Base-by-base conservation (phyloP, 2,329 filamentous ascomycete genomes). In the Fusarium goolgardi region DNA sequence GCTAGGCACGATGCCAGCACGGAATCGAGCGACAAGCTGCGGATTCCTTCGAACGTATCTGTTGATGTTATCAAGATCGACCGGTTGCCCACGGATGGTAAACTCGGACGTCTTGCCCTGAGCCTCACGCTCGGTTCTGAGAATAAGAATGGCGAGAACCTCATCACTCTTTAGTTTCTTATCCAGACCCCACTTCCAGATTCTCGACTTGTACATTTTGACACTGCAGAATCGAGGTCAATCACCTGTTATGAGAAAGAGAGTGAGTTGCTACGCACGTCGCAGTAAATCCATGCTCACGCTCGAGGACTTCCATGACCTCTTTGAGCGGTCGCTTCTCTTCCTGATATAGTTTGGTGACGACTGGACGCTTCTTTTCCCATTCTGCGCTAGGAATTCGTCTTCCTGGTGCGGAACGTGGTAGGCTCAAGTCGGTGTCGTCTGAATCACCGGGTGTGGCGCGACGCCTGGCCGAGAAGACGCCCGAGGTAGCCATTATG, bases 181-280 rank as follows among this genome's bases (percentile, higher is more conserved):
- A 52, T 80, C 78, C 41, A 81, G 75, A 7, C 78, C 77, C 80
- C 80, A 81, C 65, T 78, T 77, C 73, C 76, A 79, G 47, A 81
- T 80, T 44, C 79, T 76, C 44, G 79, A 80, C 73, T 81, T 81
- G 71, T 79, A 81, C 78, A 81, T 81, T 67, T 80, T 80, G 55
- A 79, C 77, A 21, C 79, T 81, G 58, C 18, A 21, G 25, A 53
- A 15, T n/a, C 13, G 6, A 37, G 20, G 40, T 41, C 27, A 63
- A 39, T 29, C 18, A 11, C 16, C n/a, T 4, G 4, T 16, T 37
- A 23, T 20, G 15, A 15, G 15, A 46, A 13, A 44, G 27, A 39
- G 37, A 13, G 37, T 15, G 35, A 29, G 5, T 29, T 37, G 23
- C 47, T 40, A 76, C 79, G 66, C 73, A 80, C 79, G 79, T 81